Base-by-base conservation (phyloP, 768 basidiomycete genomes). In the Fomitopsis serialis region DNA sequence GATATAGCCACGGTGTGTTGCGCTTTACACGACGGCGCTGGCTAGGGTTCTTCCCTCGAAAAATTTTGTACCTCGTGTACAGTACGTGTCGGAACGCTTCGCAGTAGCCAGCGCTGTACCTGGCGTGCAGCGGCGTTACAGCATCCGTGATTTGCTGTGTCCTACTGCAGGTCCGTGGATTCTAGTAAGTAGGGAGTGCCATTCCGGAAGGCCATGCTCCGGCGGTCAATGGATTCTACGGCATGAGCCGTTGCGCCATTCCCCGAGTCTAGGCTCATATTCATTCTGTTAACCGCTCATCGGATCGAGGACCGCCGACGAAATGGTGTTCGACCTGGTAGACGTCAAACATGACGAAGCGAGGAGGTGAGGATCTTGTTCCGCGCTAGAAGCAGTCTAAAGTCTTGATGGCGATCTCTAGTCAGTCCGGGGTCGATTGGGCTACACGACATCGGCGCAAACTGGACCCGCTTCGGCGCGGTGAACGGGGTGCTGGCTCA, bases 1-100 rank as follows among this genome's bases (percentile, higher is more conserved):
- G 29, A 55, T 54, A 32, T 60, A 92, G 89, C 89, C 58, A 87
- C 88, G 40, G 89, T 91, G 34, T 92, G 89, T 66, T 91, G 88
- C 68, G 89, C 89, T 22, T 74, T 91, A 58, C 89, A 91, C 65
- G 89, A 92, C 69, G 89, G 89, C 27, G 86, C 89, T 48, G 80
- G 87, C 52, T 91, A 68, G 78, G 54, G n/a, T n/a, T 55, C 45
- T 46, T 44, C 54, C 55, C 55, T 49, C 40, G 34, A 54, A 50
- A 42, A 37, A 44, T 44, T 48, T 44, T 51, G 27, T 12, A 17
- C 61, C 55, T 59, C 58, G 58, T 60, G 61, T 59, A n/a, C n/a
- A n/a, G n/a, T n/a, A 29, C 17, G 29, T 51, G 42, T 29, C 17
- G 4, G 48, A 22, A n/a, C 23, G 42, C 42, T 11, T 44, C 37